Evolutionary conservation across 78 protist genomes (phyloP), one percentile per base, ranked within the genome.

Genomic region (Dictyostelium firmibasis): DNA sequence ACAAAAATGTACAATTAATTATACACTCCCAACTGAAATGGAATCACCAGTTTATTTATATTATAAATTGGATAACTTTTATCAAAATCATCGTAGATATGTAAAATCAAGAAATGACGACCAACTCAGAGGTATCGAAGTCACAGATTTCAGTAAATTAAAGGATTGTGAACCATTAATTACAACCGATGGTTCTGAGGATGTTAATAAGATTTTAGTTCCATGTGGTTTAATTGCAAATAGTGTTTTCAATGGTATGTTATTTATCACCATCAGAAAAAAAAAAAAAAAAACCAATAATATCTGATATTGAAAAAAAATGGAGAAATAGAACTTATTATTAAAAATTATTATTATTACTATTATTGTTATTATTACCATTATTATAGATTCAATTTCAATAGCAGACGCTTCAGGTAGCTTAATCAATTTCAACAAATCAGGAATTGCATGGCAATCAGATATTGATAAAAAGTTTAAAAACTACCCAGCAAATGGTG

Each of bases 181-280:
- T 25, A 64, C 95, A 0, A 41, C 57, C 9, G 87, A 62, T 77
- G 97, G 83, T 36, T 18, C 31, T 23, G 31, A 83, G 6, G 35
- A 64, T 76, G 35, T 70, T 18, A 16, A 20, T 18, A 47, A 81
- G 33, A 25, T 84, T 53, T 97, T 93, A 82, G 36, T 69, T 16
- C 99, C 99, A 31, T 99, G 99, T 83, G 99, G 99, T 38, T 86
- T 98, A 41, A 85, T 97, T 31, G 99, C 99, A 18, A 91, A 86
- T 88, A 36, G 86, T 57, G 33, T 82, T 85, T 98, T 98, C 95
- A 98, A 98, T 93, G 99, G 98, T 96, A 81, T 31, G 31, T 78
- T 20, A 81, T 50, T 5, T 78, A 23, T 23, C 23, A 60, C 1
- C 20, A 60, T 18, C 0, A 3, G 4, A 23, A 5, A 23, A 18